A percentile compares a stretch with the other conserved stretches of the same genome.
phyloP scores from a whole-genome alignment of 2,329 filamentous ascomycete genomes.

The Paracoccidioides lutzii region DNA sequence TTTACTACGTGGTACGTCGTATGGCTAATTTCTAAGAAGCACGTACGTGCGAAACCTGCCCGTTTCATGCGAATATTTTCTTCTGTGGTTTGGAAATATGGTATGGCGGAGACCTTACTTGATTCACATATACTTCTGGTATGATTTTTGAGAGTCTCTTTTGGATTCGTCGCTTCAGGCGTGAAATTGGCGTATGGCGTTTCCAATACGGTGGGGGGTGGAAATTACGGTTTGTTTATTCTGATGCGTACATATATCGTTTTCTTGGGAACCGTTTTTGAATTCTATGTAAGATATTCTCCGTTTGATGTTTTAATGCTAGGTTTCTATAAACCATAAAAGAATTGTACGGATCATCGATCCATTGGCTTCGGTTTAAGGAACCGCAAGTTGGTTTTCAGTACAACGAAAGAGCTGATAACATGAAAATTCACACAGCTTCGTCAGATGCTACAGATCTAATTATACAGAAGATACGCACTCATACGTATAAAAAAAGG shows the following conservation, averaged over 20 bases:
- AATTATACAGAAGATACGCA: not conserved
- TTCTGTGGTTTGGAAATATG: not conserved
- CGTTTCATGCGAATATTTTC: not conserved
- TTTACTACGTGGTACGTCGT: too few species aligned
- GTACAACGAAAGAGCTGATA: not conserved
- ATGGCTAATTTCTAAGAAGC: not conserved
- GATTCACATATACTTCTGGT: not conserved
- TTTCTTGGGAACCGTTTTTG: not conserved
- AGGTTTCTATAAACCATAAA: not conserved
- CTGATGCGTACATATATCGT: too few species aligned
- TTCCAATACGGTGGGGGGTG: not conserved
- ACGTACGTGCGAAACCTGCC: not conserved
- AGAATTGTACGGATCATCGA: too few species aligned
- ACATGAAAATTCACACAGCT: not conserved
- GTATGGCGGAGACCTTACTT: not conserved
- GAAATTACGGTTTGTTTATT: too few species aligned
- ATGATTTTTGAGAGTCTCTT: too few species aligned
- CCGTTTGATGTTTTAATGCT: not conserved
- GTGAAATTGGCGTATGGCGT: not conserved
- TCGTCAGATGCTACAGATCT: conserved; percentile 1
- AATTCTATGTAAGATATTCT: not conserved
- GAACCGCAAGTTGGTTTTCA: not conserved
- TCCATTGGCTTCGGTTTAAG: not conserved
- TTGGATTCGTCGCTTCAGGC: not conserved
- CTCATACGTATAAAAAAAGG: not conserved